Conservation (phyloP, 148 eudicot species). For the Rhododendron williamsianum region DNA sequence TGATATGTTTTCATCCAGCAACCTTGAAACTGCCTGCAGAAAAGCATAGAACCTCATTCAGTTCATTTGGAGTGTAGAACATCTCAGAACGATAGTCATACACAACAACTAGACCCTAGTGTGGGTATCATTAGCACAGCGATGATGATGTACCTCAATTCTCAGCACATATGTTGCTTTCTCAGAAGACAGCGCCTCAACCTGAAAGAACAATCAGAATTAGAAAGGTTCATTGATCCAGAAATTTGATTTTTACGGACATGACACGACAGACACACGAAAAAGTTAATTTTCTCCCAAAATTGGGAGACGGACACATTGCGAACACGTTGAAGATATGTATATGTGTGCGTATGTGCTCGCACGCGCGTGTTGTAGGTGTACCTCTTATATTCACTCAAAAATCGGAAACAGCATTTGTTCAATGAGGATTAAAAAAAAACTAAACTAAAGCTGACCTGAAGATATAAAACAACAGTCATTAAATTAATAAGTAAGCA, state of each 20-base stretch:
- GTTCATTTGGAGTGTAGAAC: not conserved
- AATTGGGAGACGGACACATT: not conserved
- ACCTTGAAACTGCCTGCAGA: slow-evolving; percentile 66
- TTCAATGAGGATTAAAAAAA: not conserved
- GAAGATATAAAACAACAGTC: not conserved
- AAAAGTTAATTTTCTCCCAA: not conserved
- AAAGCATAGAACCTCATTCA: not conserved
- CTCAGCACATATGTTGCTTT: slow-evolving; percentile 72
- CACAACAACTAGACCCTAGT: not conserved
- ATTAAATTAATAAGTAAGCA: not conserved
- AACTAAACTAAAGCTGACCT: not conserved
- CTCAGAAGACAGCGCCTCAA: slow-evolving; percentile 88
- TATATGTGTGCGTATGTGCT: not conserved
- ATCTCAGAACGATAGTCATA: not conserved
- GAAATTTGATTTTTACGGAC: not conserved
- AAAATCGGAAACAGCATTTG: not conserved
- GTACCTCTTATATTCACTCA: not conserved
- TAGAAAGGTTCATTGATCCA: not conserved
- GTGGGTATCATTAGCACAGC: not conserved
- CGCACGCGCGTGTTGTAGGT: not conserved
- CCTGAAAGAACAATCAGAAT: slow-evolving; percentile 45
- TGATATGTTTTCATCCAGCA: slow-evolving; percentile 66
- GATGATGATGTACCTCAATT: slow-evolving; percentile 59
- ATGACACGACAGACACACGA: not conserved
- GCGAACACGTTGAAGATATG: not conserved